These are phyloP conservation scores for Salicornia ramosissima DNA, from an alignment of 148 eudicot genomes.

Conservation along the genomic window DNA sequence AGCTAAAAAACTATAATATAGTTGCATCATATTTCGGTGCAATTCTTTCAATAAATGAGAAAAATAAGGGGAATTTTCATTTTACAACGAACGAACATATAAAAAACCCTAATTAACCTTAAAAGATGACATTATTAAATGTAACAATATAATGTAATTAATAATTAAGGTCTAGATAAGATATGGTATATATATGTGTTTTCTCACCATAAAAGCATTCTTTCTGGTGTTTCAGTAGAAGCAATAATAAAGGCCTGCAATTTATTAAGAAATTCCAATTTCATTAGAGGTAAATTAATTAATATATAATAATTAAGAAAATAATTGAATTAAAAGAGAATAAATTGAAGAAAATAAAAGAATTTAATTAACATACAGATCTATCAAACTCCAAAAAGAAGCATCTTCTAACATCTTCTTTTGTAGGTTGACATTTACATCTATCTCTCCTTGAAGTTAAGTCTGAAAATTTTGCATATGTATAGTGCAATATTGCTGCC, in stretches of 20 bases:
- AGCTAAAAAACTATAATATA: too few relatives aligned
- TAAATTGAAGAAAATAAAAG: background rate
- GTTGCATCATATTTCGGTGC: too few relatives aligned
- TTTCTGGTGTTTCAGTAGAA: slow-evolving; percentile 45
- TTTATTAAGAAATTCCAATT: background rate
- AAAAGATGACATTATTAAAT: too few relatives aligned
- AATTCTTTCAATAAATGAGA: too few relatives aligned
- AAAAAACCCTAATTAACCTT: too few relatives aligned
- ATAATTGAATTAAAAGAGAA: background rate
- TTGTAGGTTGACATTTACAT: slow-evolving; percentile 52
- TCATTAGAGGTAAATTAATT: background rate
- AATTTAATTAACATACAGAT: slow-evolving; percentile 35
- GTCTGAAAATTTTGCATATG: slow-evolving; percentile 52
- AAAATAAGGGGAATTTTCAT: too few relatives aligned
- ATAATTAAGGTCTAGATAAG: background rate
- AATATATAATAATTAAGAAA: too few relatives aligned
- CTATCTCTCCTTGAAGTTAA: slow-evolving; percentile 57
- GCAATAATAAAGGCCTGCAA: slow-evolving; percentile 60
- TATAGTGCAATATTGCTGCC: slow-evolving; percentile 56
- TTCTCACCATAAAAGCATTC: slow-evolving; percentile 50
- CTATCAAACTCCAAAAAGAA: slow-evolving; percentile 56
- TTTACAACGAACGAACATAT: too few relatives aligned
- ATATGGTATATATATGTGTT: too few relatives aligned
- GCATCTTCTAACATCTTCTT: slow-evolving; percentile 54
- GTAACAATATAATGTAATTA: background rate